phyloP scores from a whole-genome alignment of 108 stramenopile genomes.

The Nitzschia inconspicua region DNA sequence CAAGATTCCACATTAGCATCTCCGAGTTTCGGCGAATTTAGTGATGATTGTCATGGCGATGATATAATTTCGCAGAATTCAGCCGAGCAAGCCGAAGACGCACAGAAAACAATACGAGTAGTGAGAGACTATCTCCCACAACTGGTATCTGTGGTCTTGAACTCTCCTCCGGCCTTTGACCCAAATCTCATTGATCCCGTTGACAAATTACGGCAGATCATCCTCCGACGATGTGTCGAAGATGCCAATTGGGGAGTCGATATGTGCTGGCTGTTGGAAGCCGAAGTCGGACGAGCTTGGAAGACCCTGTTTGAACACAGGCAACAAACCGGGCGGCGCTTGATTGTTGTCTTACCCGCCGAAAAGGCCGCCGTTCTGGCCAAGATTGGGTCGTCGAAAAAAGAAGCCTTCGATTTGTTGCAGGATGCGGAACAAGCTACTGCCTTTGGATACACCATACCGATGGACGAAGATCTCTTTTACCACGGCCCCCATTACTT shows the following conservation, averaged over 20 bases:
- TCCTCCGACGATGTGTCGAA: constrained; percentile 57
- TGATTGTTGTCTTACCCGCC: constrained; percentile 79
- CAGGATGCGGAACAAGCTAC: constrained; percentile 87
- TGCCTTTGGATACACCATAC: constrained; percentile 63
- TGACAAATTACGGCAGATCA: constrained; percentile 56
- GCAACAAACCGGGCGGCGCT: constrained; percentile 76
- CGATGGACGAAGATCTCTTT: constrained; percentile 10
- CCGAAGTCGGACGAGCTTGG: constrained; percentile 87
- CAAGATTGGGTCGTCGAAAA: constrained; percentile 74
- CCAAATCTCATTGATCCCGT: constrained; percentile 65
- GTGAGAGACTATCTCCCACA: constrained; percentile 77
- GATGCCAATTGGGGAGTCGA: constrained; percentile 83
- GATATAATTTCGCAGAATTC: background rate
- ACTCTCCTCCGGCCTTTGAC: constrained; percentile 66
- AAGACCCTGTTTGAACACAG: constrained; percentile 83
- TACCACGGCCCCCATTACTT: background rate
- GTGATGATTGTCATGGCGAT: no score
- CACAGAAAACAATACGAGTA: constrained; percentile 33
- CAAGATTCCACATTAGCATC: no score
- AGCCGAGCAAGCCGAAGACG: constrained; percentile 26
- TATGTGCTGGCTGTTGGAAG: constrained; percentile 87
- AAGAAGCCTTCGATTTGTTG: constrained; percentile 79
- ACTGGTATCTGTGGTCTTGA: constrained; percentile 73
- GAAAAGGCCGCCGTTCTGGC: constrained; percentile 80
- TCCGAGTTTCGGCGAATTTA: no score